These are phyloP conservation scores for Talaromyces sp. DNA, from an alignment of 2,329 filamentous ascomycete genomes.

Conservation along the genomic window DNA sequence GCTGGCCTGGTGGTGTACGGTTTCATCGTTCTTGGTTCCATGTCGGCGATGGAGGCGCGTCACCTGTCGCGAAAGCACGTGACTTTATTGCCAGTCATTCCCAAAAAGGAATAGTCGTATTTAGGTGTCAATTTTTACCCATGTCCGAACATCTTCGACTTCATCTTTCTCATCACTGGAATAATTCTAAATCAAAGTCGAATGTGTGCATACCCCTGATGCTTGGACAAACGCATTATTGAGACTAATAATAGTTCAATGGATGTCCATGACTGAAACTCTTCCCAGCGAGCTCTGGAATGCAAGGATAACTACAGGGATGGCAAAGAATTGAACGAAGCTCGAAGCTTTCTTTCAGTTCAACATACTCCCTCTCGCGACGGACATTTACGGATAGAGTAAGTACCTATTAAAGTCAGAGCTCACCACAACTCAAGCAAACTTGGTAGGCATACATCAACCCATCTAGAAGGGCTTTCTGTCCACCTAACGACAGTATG, in stretches of 20 bases:
- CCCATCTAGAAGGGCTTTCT: neutral
- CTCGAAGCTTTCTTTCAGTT: neutral
- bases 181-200: no score
- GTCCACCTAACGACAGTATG: neutral
- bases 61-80: slow-evolving; percentile 18
- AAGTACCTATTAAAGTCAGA: no score
- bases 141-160: neutral
- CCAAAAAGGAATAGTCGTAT: neutral
- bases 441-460: neutral
- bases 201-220: neutral
- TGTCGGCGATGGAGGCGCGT: neutral
- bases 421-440: neutral
- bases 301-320: neutral
- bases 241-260: neutral
- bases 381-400: no score
- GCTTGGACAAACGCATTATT: no score
- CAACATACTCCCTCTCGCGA: neutral
- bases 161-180: neutral
- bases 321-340: neutral
- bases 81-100: neutral
- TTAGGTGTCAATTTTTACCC: neutral
- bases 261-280: neutral
- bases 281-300: neutral
- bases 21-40: neutral
- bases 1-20: neutral